phyloP scores from a whole-genome alignment of 352 stramenopile genomes.

The Sclerospora graminicola region DNA sequence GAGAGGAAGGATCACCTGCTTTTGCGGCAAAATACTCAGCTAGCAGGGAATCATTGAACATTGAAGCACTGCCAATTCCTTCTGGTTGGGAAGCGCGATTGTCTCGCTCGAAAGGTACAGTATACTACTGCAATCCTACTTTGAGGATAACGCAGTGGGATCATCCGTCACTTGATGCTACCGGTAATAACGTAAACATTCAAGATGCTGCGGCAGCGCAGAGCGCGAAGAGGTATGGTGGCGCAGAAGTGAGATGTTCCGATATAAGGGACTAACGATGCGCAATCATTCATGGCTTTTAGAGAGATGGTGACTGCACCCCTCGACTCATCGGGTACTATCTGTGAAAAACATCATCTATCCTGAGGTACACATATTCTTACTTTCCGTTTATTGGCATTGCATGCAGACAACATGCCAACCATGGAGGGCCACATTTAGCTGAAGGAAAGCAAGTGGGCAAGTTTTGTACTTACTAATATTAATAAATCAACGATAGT shows the following conservation, averaged over 20 bases:
- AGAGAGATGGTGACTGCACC: slow-evolving; percentile 20
- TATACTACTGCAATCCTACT: slow-evolving; percentile 78
- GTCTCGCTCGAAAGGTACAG: slow-evolving; percentile 77
- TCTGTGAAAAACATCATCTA: no score
- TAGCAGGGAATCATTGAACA: slow-evolving; percentile 47
- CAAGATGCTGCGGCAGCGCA: slow-evolving; percentile 31
- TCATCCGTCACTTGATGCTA: slow-evolving; percentile 54
- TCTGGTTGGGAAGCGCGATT: slow-evolving; percentile 69
- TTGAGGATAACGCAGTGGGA: slow-evolving; percentile 77
- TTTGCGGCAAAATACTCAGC: slow-evolving; percentile 6
- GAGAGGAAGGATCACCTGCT: slow-evolving; percentile 22
- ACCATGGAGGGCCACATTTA: slow-evolving; percentile 66
- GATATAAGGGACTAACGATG: slow-evolving; percentile 4
- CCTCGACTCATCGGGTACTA: neutral
- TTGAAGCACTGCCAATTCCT: slow-evolving; percentile 61
- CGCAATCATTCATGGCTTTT: slow-evolving; percentile 4
- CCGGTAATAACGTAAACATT: slow-evolving; percentile 55
- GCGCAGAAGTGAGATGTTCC: no score
- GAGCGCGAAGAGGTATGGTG: slow-evolving; percentile 23
- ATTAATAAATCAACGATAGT: neutral
- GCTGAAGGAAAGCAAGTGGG: neutral
- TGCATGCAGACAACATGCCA: slow-evolving; percentile 22
- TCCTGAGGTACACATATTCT: no score
- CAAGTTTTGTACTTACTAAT: neutral
- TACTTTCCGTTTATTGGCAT: no score